Base-by-base conservation (phyloP, 2,329 filamentous ascomycete genomes). In the Canariomyces notabilis region DNA sequence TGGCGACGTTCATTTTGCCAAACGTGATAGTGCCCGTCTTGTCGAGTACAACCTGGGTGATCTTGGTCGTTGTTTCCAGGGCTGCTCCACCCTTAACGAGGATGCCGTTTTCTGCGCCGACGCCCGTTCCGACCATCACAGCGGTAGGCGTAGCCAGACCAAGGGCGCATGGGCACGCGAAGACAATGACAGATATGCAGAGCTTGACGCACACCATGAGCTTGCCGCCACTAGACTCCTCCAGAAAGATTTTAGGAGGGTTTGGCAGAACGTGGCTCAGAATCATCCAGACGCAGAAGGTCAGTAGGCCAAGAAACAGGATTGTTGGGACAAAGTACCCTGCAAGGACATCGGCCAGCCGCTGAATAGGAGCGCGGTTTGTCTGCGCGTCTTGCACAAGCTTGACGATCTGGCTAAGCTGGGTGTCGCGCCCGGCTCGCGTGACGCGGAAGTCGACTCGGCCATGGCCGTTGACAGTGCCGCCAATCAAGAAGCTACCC, bases 311-410 rank as follows among this genome's bases (percentile, higher is more conserved):
- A 3, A 98, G 82, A 14, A 83, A 70, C 52, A 97, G 82, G 59
- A 98, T 96, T 12, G 82, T 77, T 0, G 93, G 93, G 1, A 98
- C 87, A 59, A 98, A 98, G 65, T 93, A 93, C 12, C 93, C 91
- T 14, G 93, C 90, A 36, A 98, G 80, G 2, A 80, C 82, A 67
- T 98, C 93, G 4, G 90, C 93, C 61, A 97, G 79, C 36, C 88
- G 82, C 65, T 98, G 93, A 49, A 98, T 98, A 0, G 93, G 93
- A 6, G 93, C 93, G 32, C 93, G 82, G 42, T 82, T 91, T 2
- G 91, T 97, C 66, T 98, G 93, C 3, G 93, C 93, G 64, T 96
- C 89, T 66, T 98, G 93, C 0, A 98, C 93, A n/a, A 97, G 79
- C 66, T 91, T 93, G 53, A 98, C 93, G 55, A 98, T 98, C 67